phyloP scores from a whole-genome alignment of 2,329 filamentous ascomycete genomes.

The Pseudocercospora pini-densiflorae region DNA sequence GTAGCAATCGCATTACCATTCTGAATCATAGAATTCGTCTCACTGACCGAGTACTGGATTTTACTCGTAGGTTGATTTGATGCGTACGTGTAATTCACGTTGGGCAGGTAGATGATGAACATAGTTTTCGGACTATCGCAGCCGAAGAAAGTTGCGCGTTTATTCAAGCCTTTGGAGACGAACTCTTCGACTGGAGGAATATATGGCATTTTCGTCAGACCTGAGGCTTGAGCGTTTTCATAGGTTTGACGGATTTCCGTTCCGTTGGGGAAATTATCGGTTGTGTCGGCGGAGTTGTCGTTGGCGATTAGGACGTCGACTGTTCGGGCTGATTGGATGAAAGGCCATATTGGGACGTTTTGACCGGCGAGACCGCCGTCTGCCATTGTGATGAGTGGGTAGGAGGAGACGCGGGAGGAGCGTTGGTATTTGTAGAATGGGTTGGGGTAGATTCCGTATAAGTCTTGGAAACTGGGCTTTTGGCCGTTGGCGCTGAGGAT shows the following conservation, averaged over 20 bases:
- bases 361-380: conserved; percentile 58
- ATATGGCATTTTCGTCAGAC: conserved; percentile 62
- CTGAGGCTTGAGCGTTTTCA: conserved; percentile 55
- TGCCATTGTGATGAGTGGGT: conserved; percentile 51
- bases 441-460: conserved; percentile 64
- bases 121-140: conserved; percentile 51
- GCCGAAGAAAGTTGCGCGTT: conserved; percentile 66
- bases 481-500: conserved; percentile 35
- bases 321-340: conserved; percentile 55
- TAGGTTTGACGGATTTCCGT: conserved; percentile 63
- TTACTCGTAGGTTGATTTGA: conserved; percentile 41
- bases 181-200: conserved; percentile 61
- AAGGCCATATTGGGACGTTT: conserved; percentile 58
- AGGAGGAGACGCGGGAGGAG: conserved; percentile 47
- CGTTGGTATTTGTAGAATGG: conserved; percentile 59
- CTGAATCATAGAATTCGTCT: conserved; percentile 46
- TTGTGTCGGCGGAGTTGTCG: conserved; percentile 67
- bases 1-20: conserved; percentile 48
- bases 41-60: conserved; percentile 42
- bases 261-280: conserved; percentile 64
- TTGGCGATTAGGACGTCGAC: conserved; percentile 69
- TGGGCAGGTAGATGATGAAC: conserved; percentile 52
- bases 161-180: conserved; percentile 62
- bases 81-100: conserved; percentile 44
- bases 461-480: conserved; percentile 39